A percentile compares a stretch with the other conserved stretches of the same genome.
These are phyloP conservation scores for Naegleria lovaniensis DNA, from an alignment of 208 protist species.

Conservation along the genomic window DNA sequence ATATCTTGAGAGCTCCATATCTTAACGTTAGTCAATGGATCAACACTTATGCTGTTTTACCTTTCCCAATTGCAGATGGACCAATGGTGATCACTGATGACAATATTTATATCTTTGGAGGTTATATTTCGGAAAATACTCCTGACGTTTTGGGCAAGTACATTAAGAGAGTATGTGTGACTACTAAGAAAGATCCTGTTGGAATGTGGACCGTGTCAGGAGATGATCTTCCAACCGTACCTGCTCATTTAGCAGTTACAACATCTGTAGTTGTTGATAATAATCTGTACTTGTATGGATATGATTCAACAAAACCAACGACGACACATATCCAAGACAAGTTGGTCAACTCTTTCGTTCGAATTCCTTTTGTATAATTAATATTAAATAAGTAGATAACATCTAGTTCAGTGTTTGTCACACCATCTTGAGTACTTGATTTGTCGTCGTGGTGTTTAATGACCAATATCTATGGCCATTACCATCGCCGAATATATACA, in stretches of 20 bases:
- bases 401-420: no score
- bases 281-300: background rate
- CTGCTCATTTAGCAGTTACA: background rate
- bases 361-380: no score
- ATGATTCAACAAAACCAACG: background rate
- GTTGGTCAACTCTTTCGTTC: no score
- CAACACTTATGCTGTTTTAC: background rate
- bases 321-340: no score
- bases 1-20: background rate
- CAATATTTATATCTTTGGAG: background rate
- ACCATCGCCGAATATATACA: no score
- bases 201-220: background rate
- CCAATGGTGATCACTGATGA: background rate
- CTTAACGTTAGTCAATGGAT: background rate
- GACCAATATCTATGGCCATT: no score
- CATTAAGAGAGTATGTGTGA: background rate
- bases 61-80: background rate
- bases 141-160: background rate
- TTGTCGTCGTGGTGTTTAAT: no score
- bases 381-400: no score
- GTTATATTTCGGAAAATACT: background rate
- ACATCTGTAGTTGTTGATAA: background rate
- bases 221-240: background rate
- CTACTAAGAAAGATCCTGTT: background rate
- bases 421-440: no score